phyloP scores from a whole-genome alignment of 73 alveolate species.

The Paramecium octaurelia region DNA sequence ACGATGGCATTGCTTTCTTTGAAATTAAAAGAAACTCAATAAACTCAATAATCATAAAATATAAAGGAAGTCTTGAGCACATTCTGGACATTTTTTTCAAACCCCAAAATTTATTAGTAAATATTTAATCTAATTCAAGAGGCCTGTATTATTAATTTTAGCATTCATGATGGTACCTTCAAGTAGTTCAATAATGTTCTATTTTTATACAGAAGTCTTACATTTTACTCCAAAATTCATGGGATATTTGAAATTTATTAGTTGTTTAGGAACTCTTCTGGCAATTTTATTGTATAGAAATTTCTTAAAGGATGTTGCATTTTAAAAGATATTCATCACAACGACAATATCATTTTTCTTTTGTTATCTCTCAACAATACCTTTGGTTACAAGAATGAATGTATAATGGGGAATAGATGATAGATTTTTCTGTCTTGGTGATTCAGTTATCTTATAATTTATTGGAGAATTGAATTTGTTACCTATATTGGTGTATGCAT shows the following conservation, averaged over 20 bases:
- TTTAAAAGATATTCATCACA: constrained; percentile 63
- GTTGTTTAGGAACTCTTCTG: neutral
- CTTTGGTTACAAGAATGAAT: constrained; percentile 66
- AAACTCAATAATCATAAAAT: neutral
- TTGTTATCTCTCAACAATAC: constrained; percentile 54
- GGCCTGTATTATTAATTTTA: neutral
- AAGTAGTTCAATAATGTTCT: constrained; percentile 15
- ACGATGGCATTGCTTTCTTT: constrained; percentile 67
- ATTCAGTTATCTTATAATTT: constrained; percentile 55
- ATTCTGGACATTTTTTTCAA: neutral
- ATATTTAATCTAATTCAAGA: neutral
- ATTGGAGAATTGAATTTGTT: constrained; percentile 71
- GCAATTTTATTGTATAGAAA: constrained; percentile 57
- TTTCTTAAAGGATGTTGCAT: constrained; percentile 64
- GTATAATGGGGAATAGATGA: constrained; percentile 50
- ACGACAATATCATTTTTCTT: constrained; percentile 64
- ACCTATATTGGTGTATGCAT: constrained; percentile 83
- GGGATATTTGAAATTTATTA: constrained; percentile 5
- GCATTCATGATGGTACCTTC: constrained; percentile 27
- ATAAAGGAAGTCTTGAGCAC: neutral
- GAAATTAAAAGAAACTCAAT: constrained; percentile 40
- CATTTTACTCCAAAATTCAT: neutral
- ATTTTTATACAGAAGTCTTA: neutral
- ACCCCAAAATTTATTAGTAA: constrained; percentile 12
- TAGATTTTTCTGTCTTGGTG: neutral